Evolutionary conservation across 1,139 yeast genomes (phyloP).

Genomic region (Lodderomyces jiufengensis): DNA sequence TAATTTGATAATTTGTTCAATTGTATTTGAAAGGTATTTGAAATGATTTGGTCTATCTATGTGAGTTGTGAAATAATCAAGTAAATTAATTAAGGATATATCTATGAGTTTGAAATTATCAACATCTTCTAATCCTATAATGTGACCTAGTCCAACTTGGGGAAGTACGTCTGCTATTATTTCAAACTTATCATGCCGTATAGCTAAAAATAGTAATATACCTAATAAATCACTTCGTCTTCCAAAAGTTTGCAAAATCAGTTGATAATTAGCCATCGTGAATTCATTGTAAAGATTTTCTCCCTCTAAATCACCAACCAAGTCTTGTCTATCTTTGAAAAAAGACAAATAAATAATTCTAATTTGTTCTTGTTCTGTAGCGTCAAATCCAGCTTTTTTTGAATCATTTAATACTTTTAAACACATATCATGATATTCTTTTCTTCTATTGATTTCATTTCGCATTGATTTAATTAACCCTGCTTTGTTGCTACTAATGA

Average conservation of each 20-base stretch:
- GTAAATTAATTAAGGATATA: slow-evolving; percentile 14
- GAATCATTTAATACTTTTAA: slow-evolving; percentile 27
- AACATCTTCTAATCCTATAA: slow-evolving; percentile 3
- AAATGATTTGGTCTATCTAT: slow-evolving; percentile 8
- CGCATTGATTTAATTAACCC: slow-evolving; percentile 1
- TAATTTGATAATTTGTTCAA: slow-evolving; percentile 6
- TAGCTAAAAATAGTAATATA: slow-evolving; percentile 23
- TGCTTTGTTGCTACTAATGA: slow-evolving; percentile 1
- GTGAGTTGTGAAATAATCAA: slow-evolving; percentile 13
- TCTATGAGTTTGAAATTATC: slow-evolving; percentile 8
- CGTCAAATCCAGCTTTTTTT: slow-evolving; percentile 22
- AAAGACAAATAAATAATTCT: slow-evolving; percentile 27
- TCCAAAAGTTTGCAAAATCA: slow-evolving; percentile 12
- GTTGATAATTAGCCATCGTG: slow-evolving; percentile 19
- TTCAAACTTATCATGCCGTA: slow-evolving; percentile 20
- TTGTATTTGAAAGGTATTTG: slow-evolving; percentile 7
- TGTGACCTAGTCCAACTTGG: slow-evolving; percentile 8
- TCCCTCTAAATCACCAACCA: slow-evolving; percentile 8
- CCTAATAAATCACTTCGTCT: slow-evolving; percentile 8
- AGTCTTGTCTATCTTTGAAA: slow-evolving; percentile 26
- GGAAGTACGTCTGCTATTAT: slow-evolving; percentile 15
- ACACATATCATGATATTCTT: slow-evolving; percentile 20
- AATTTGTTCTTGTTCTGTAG: slow-evolving; percentile 30
- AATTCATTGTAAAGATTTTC: slow-evolving; percentile 13
- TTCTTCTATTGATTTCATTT: slow-evolving; percentile 12